These are phyloP conservation scores for Penicillium tannophilum DNA, from an alignment of 495 filamentous ascomycete genomes.

Conservation along the genomic window DNA sequence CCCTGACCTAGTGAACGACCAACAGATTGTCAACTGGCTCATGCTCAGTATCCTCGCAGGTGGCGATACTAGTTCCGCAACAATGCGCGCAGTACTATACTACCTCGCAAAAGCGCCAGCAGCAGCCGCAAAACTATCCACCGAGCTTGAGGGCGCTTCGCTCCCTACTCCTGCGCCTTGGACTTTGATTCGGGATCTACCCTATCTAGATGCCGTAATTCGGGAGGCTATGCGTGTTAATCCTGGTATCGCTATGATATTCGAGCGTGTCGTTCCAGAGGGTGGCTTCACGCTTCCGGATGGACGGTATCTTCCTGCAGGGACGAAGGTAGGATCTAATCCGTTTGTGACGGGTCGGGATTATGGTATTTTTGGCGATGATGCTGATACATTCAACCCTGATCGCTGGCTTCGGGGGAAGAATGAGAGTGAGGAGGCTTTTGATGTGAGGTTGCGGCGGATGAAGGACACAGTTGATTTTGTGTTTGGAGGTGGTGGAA, in stretches of 20 bases:
- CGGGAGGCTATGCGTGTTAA: constrained; percentile 59
- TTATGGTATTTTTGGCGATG: constrained; percentile 53
- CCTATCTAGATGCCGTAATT: constrained; percentile 34
- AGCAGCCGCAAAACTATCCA: constrained; percentile 13
- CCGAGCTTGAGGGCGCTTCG: constrained; percentile 18
- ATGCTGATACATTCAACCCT: constrained; percentile 56
- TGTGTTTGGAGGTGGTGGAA: constrained; percentile 64
- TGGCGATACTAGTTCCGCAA: constrained; percentile 31
- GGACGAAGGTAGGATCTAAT: constrained; percentile 62
- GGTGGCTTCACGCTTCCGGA: constrained; percentile 56
- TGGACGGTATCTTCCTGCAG: constrained; percentile 48
- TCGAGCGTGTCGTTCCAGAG: constrained; percentile 66
- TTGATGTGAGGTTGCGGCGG: constrained; percentile 17
- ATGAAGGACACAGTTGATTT: constrained; percentile 39
- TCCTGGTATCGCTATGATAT: constrained; percentile 61
- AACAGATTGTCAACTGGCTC: constrained; percentile 29
- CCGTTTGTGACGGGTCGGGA: constrained; percentile 60
- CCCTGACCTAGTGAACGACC: constrained; percentile 25
- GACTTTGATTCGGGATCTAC: constrained; percentile 20
- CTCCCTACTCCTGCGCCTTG: constrained; percentile 18
- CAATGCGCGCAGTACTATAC: constrained; percentile 27
- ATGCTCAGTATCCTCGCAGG: constrained; percentile 31
- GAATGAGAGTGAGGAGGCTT: constrained; percentile 17
- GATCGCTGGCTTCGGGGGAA: constrained; percentile 61
- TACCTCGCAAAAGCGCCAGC: constrained; percentile 23